Conservation (phyloP, 2,329 filamentous ascomycete species). For the Fusarium nematophilum region DNA sequence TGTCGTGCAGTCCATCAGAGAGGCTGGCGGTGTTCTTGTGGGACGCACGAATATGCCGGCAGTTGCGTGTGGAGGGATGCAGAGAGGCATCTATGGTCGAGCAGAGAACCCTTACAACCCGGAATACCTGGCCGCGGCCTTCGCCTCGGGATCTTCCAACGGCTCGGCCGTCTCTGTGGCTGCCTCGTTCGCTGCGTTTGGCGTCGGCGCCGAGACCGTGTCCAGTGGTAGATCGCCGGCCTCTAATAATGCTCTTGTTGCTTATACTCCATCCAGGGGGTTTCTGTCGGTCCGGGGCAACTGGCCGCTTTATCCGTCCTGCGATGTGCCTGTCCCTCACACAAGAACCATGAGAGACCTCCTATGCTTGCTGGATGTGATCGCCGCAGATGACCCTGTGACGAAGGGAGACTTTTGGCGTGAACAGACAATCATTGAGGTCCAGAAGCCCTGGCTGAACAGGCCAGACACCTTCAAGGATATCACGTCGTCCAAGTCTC, state of each 20-base stretch:
- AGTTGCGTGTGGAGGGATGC: constrained; percentile 69
- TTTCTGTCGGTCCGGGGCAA: constrained; percentile 62
- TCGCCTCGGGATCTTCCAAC: constrained; percentile 68
- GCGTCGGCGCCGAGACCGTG: constrained; percentile 65
- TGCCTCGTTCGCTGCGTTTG: constrained; percentile 63
- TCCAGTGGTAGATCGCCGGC: constrained; percentile 66
- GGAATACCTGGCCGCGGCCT: constrained; percentile 64
- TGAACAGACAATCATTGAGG: constrained; percentile 57
- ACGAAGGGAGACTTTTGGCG: constrained; percentile 64
- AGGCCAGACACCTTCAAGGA: constrained; percentile 48
- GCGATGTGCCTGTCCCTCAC: constrained; percentile 65
- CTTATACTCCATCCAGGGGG: constrained; percentile 66
- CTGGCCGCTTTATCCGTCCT: constrained; percentile 66
- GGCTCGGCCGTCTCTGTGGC: constrained; percentile 63
- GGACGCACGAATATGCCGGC: constrained; percentile 68
- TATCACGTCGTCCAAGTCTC: constrained; percentile 45
- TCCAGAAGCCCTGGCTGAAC: constrained; percentile 49
- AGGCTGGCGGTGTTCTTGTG: constrained; percentile 45
- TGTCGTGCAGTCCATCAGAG: constrained; percentile 57
- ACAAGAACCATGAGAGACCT: constrained; percentile 62
- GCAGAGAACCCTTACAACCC: constrained; percentile 67
- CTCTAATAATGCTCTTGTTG: constrained; percentile 65
- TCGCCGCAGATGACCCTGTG: constrained; percentile 55
- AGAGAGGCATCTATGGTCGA: constrained; percentile 66
- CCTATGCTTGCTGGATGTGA: constrained; percentile 59